Evolutionary conservation across 805 yeast species (phyloP).

Genomic region (Pichia nanzhaoensis): DNA sequence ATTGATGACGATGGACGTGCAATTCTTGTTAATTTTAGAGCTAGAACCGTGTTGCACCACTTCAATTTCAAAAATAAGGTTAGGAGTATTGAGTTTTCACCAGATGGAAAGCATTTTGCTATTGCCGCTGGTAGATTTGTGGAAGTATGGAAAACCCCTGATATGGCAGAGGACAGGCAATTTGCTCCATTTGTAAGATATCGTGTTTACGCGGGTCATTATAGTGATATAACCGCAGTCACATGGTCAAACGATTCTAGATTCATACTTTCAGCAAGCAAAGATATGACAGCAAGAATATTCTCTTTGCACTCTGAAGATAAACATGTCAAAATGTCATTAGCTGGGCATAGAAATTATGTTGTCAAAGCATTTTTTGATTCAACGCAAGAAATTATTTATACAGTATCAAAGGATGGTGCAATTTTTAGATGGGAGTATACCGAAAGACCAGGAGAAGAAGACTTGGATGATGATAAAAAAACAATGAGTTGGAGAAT

Average conservation of each 20-base stretch:
- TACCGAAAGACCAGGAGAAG: conserved; percentile 47
- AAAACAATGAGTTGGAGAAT: conserved; percentile 72
- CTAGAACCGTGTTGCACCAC: conserved; percentile 84
- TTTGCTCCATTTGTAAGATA: conserved; percentile 95
- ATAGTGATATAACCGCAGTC: conserved; percentile 66
- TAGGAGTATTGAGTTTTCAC: conserved; percentile 70
- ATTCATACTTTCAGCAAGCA: conserved; percentile 77
- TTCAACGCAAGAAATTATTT: conserved; percentile 80
- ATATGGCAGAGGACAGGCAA: conserved; percentile 72
- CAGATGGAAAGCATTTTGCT: conserved; percentile 84
- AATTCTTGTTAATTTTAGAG: conserved; percentile 75
- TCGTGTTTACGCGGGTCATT: conserved; percentile 89
- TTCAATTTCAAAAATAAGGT: conserved; percentile 86
- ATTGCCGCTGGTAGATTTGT: conserved; percentile 74
- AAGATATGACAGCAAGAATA: conserved; percentile 83
- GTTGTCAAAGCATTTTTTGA: conserved; percentile 85
- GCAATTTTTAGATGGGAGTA: conserved; percentile 92
- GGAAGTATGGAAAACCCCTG: conserved; percentile 93
- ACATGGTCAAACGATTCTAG: conserved; percentile 91
- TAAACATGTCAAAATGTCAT: conserved; percentile 71
- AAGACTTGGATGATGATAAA: conserved; percentile 39
- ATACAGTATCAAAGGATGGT: conserved; percentile 91
- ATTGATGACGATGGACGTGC: conserved; percentile 93
- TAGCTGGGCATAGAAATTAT: conserved; percentile 89
- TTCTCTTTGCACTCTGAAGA: conserved; percentile 69